Evolutionary conservation across 169 alveolate species (phyloP), one percentile per base, ranked within the genome.

Genomic region (Babesia divergens): DNA sequence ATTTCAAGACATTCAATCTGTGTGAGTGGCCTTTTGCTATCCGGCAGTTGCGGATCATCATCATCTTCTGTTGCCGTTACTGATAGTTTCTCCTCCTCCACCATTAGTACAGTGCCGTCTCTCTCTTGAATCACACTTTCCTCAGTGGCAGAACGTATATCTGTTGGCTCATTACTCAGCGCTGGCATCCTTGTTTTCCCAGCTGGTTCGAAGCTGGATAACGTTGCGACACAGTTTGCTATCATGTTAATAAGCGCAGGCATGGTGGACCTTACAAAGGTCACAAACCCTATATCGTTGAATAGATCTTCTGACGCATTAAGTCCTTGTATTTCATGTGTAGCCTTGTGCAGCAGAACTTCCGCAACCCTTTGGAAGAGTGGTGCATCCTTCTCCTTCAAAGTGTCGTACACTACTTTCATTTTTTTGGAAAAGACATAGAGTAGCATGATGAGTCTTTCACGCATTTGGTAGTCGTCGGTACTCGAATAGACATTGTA

Each of bases 391-490:
- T 31, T 50, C 8, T 42, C 72, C 64, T 65, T 59, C 28, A 74
- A 14, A 31, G 16, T 32, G 35, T 20, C 62, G 28, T 35, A 42
- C 2, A 35, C 65, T 16, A 38, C 13, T 28, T 54, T 40, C 34
- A 60, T 18, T 26, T 54, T 46, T 14, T 31, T 31, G 20, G 53
- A 20, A 34, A 64, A 49, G 1, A 24, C 68, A 18, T 34, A 44
- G n/a, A 74, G 40, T 18, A 74, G 31, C 8, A 50, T 31, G 43
- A 55, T 60, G 51, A 68, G 49, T 54, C 59, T 7, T 34, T 74
- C 84, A 5, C 76, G 49, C 54, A 65, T 14, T 22, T 60, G 64
- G 62, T 74, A 60, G 64, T 74, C 79, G 28, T 62, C 72, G 11
- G 72, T 62, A 60, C 72, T 46, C 22, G 72, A 62, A 50, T 62